Conservation (phyloP, 1,139 yeast species). For the Taphrina communis region DNA sequence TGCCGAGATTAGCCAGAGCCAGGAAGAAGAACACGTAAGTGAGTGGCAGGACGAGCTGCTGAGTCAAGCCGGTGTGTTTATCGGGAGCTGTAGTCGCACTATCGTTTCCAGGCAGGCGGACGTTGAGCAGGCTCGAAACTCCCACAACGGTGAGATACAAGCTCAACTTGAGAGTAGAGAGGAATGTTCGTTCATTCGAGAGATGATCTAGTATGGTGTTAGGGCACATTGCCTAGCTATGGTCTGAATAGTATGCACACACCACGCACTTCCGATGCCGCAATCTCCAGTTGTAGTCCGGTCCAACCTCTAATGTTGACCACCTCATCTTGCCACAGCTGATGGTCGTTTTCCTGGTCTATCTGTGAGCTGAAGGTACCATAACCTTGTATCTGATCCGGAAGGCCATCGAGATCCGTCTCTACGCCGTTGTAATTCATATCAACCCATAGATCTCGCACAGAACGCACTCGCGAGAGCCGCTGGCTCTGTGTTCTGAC, state of each 20-base stretch:
- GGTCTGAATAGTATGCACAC: background rate
- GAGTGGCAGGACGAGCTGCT: conserved; percentile 19
- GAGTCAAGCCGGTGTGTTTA: background rate
- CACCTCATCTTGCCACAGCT: background rate
- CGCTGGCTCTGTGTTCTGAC: background rate
- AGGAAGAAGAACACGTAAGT: conserved; percentile 25
- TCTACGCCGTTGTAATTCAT: conserved; percentile 3
- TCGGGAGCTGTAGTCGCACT: background rate
- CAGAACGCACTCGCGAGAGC: background rate
- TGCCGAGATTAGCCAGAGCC: conserved; percentile 15
- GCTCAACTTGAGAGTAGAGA: conserved; percentile 32
- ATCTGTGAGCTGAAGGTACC: background rate
- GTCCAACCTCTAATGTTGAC: conserved; percentile 6
- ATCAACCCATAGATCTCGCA: conserved; percentile 8
- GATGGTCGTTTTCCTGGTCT: background rate
- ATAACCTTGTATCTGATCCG: background rate
- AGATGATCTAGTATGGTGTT: conserved; percentile 23
- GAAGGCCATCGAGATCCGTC: conserved; percentile 6
- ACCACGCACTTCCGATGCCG: conserved; percentile 34
- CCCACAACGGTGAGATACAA: conserved; percentile 24
- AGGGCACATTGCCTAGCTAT: too few species aligned
- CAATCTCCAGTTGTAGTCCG: conserved; percentile 14
- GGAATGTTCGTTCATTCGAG: conserved; percentile 38
- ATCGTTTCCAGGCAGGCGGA: conserved; percentile 23
- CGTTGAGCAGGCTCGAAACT: conserved; percentile 26